These are phyloP conservation scores for Dryadomyces quercivorus DNA, from an alignment of 2,329 filamentous ascomycete genomes.

Conservation along the genomic window DNA sequence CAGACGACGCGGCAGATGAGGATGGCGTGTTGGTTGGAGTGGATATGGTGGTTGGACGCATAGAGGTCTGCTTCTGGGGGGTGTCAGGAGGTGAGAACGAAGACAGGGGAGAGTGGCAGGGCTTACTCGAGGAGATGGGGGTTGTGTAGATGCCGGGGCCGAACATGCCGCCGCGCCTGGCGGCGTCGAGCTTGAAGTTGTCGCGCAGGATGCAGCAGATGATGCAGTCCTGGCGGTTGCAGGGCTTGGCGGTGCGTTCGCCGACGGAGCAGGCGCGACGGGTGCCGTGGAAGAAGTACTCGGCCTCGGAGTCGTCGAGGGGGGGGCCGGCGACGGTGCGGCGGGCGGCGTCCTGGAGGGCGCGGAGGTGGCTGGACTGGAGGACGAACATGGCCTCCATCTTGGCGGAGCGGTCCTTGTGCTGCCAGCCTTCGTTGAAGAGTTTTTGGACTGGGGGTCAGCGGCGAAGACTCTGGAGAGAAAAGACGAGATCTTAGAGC, in stretches of 20 bases:
- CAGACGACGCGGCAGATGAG: slow-evolving; percentile 2
- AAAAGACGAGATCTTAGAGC: not conserved
- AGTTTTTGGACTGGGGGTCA: not conserved
- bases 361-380: not conserved
- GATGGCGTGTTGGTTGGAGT: slow-evolving; percentile 1
- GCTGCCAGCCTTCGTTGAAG: not conserved
- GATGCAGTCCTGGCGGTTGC: not conserved
- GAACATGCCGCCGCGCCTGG: not conserved
- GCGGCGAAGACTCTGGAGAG: not conserved
- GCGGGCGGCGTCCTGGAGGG: not conserved
- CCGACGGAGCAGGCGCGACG: slow-evolving; percentile 1
- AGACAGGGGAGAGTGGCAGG: not conserved
- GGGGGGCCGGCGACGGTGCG: not conserved
- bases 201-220: slow-evolving; percentile 1
- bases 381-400: not conserved
- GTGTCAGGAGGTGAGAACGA: not conserved
- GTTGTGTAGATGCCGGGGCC: slow-evolving; percentile 3
- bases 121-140: slow-evolving; percentile 2
- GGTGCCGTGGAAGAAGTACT: slow-evolving; percentile 3
- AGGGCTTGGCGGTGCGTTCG: not conserved
- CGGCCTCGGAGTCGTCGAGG: not conserved
- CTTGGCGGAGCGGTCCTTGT: not conserved
- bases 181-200: not conserved
- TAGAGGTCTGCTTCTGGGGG: slow-evolving; percentile 4
- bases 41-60: slow-evolving; percentile 1